Conservation (phyloP, 75 land plant species). For the Chamaecyparis obtusa region DNA sequence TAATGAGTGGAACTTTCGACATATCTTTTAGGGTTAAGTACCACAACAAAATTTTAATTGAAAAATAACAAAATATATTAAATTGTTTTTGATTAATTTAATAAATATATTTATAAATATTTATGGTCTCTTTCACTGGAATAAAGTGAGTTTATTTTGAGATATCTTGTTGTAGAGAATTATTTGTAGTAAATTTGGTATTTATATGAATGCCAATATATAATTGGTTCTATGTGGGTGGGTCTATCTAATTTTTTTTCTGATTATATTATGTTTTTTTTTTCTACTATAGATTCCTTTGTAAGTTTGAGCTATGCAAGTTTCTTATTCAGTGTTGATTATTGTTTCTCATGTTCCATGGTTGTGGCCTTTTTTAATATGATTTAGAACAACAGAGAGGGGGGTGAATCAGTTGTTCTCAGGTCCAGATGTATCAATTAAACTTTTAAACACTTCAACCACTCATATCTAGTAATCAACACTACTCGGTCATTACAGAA, state of each 20-base stretch:
- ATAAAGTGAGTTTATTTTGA: background rate
- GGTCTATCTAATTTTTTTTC: background rate
- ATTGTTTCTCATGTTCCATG: background rate
- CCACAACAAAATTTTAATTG: background rate
- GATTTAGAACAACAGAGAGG: no score
- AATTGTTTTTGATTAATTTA: background rate
- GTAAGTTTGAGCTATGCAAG: background rate
- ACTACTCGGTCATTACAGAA: no score
- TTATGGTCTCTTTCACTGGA: background rate
- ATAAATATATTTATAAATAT: background rate
- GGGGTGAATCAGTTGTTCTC: no score
- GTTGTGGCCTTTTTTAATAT: background rate
- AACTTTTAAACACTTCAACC: no score
- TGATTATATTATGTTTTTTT: no score
- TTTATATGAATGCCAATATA: background rate
- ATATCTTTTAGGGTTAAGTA: slow-evolving; percentile 70
- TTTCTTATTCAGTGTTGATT: background rate
- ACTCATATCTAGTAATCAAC: no score
- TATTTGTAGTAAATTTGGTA: background rate
- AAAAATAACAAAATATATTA: background rate
- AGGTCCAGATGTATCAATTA: no score
- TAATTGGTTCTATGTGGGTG: background rate
- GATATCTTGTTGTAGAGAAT: background rate
- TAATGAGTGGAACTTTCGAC: slow-evolving; percentile 76
- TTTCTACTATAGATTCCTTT: background rate